Evolutionary conservation across 768 basidiomycete species (phyloP), one percentile per base, ranked within the genome.

Genomic region (Cystobasidium tubakii): DNA sequence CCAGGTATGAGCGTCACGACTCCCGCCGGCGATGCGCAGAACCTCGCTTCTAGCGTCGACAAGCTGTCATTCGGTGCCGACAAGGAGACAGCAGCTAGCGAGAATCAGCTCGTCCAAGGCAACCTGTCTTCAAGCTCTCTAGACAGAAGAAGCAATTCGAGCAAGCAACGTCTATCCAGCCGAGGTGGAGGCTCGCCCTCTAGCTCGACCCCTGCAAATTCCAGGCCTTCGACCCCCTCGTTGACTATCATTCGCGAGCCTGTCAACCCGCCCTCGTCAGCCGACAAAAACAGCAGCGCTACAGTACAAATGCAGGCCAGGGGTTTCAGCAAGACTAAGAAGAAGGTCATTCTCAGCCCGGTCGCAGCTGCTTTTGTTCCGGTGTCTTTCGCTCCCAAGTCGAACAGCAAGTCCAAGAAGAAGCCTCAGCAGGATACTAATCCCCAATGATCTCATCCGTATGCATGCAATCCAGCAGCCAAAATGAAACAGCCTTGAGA

Each of bases 191-290:
- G 27, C 2, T 21, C 66, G 7, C 23, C 42, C 4, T 29, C 29
- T 1, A 50, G 6, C 29, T 33, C 66, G 2, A 29, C 27, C 2
- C 29, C 55, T 23, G 55, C 17, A 7, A 10, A 7, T n/a, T 42
- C 36, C 9, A 29, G 34, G n/a, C n/a, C 29, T 6, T 27, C 55
- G 2, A 60, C 53, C 7, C 33, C 50, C 33, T 34, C 54, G 19
- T 3, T 54, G 4, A 60, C 25, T 12, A 53, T 71, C 15, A 62
- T 71, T 23, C 69, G 69, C 69, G 69, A 71, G 29, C 69, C 69
- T 31, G 33, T 71, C 36, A 71, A 71, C 39, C 69, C 69, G 27
- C 69, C 69, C 29, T 57, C 69, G 29, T 34, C 63, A 12, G 39
- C 63, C 23, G 39, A 44, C n/a, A 67, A 42, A 29, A 29, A 33